These are phyloP conservation scores for Obba rivulosa DNA, from an alignment of 768 basidiomycete genomes.

Conservation along the genomic window DNA sequence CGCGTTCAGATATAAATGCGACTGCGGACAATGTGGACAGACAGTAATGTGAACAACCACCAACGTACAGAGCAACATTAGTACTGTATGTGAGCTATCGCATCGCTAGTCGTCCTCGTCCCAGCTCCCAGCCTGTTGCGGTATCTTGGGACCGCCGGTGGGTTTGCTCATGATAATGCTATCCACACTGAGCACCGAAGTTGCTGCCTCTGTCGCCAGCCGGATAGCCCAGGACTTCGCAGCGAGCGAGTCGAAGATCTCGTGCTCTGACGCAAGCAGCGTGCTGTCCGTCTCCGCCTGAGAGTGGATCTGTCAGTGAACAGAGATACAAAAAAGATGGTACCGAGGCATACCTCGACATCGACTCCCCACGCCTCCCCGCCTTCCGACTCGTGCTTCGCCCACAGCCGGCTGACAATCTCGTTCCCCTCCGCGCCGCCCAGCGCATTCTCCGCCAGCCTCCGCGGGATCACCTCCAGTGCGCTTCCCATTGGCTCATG, in stretches of 20 bases:
- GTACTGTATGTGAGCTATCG: background rate
- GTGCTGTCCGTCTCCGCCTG: constrained; percentile 81
- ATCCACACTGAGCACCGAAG: constrained; percentile 90
- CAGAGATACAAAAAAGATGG: background rate
- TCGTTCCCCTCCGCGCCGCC: constrained; percentile 89
- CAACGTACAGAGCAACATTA: no score
- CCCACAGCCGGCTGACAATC: constrained; percentile 83
- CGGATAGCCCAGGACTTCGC: constrained; percentile 88
- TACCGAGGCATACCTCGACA: constrained; percentile 61
- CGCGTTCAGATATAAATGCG: no score
- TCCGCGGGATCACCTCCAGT: constrained; percentile 88
- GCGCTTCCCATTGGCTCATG: constrained; percentile 88
- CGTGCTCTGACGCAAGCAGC: constrained; percentile 50
- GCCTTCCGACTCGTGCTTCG: constrained; percentile 76
- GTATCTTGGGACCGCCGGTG: constrained; percentile 81
- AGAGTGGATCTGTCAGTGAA: constrained; percentile 1
- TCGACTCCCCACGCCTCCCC: constrained; percentile 83
- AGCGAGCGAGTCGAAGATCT: constrained; percentile 83
- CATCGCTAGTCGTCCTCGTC: constrained; percentile 59
- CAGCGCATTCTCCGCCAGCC: constrained; percentile 91
- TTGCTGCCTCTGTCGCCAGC: constrained; percentile 88
- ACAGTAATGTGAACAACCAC: background rate
- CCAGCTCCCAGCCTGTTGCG: constrained; percentile 85
- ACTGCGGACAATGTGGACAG: background rate
- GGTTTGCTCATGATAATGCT: constrained; percentile 97